A percentile compares a stretch with the other conserved stretches of the same genome.
Conservation (phyloP, 176 grass and related monocot species). For the Bolboschoenus planiculmis region DNA sequence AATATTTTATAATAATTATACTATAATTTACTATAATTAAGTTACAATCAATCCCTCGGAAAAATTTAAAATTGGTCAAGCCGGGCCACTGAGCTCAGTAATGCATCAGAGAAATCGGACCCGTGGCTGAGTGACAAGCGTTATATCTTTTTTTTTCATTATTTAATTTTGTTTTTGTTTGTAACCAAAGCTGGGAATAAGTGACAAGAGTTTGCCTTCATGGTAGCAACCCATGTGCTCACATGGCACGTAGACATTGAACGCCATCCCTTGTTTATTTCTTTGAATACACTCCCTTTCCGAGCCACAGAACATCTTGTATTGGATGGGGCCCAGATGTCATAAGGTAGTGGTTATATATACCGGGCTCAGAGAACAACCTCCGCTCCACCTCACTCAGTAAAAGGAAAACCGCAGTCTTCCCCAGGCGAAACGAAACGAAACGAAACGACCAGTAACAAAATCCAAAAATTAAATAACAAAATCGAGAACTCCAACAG, state of each 20-base stretch:
- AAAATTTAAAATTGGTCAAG: too few species aligned
- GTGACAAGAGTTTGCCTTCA: conserved; percentile 9
- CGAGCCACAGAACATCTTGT: background rate
- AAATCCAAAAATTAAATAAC: background rate
- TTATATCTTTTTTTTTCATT: background rate
- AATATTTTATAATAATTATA: too few species aligned
- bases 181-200: background rate
- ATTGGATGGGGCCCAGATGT: background rate
- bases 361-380: background rate
- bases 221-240: conserved; percentile 41
- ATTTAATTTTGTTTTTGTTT: background rate
- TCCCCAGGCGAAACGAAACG: conserved; percentile 18
- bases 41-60: too few species aligned
- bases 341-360: background rate
- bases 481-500: conserved; percentile 1
- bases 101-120: background rate
- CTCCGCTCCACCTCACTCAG: background rate
- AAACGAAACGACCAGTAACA: conserved; percentile 15
- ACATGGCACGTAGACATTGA: conserved; percentile 43
- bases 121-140: background rate
- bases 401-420: conserved; percentile 17
- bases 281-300: background rate
- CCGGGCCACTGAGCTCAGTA: too few species aligned
- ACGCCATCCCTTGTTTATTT: background rate
- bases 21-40: too few species aligned